Percentiles rank a stretch among this genome's conserved stretches.
Evolutionary conservation across 1,139 yeast species (phyloP).

Genomic region (Hanseniaspora uvarum): DNA sequence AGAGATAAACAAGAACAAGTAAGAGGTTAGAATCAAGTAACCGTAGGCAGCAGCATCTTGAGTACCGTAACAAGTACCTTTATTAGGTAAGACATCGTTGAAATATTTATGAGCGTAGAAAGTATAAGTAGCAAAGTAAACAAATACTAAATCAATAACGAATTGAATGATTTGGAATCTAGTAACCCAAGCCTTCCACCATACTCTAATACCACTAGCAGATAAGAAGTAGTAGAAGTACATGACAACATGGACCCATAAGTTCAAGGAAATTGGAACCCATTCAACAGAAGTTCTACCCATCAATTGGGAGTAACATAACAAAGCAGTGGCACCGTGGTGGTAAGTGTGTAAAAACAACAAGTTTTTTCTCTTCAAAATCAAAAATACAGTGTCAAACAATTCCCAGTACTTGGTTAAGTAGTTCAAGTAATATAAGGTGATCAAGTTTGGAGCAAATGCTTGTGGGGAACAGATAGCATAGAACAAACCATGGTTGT

Average conservation of each 20-base stretch:
- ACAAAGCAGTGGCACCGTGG: slow-evolving; percentile 94
- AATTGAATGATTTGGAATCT: slow-evolving; percentile 92
- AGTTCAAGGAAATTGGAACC: slow-evolving; percentile 85
- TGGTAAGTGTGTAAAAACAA: slow-evolving; percentile 91
- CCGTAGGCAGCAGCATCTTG: slow-evolving; percentile 90
- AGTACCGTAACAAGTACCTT: slow-evolving; percentile 84
- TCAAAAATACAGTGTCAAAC: slow-evolving; percentile 83
- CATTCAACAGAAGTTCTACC: slow-evolving; percentile 88
- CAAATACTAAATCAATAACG: slow-evolving; percentile 76
- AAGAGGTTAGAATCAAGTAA: slow-evolving; percentile 77
- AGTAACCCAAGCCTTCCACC: slow-evolving; percentile 99
- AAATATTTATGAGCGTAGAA: slow-evolving; percentile 56
- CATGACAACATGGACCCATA: slow-evolving; percentile 93
- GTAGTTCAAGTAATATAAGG: slow-evolving; percentile 71
- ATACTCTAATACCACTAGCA: slow-evolving; percentile 87
- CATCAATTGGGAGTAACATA: slow-evolving; percentile 86
- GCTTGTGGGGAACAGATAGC: slow-evolving; percentile 74
- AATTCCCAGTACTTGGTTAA: slow-evolving; percentile 73
- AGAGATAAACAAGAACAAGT: slow-evolving; percentile 80
- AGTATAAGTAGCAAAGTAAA: slow-evolving; percentile 85
- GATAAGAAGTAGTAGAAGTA: slow-evolving; percentile 95
- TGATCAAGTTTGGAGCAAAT: slow-evolving; percentile 77
- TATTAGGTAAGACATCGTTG: slow-evolving; percentile 53
- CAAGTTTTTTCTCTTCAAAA: slow-evolving; percentile 80
- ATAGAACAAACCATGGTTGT: slow-evolving; percentile 66